Conservation (phyloP, 257 asterid genomes). For the Nicotiana knightiana region DNA sequence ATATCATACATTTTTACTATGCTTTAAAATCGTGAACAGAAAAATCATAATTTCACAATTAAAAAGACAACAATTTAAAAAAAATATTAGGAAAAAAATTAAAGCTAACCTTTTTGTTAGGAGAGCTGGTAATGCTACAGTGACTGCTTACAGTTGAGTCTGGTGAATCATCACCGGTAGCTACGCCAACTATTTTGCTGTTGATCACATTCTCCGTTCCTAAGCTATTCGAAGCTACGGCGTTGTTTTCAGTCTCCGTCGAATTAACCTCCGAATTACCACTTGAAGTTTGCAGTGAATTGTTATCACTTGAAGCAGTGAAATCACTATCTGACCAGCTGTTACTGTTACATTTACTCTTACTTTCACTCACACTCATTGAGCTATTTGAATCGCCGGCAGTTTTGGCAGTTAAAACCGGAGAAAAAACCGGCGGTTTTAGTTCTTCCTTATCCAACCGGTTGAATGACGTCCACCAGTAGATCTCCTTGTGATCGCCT, state of each 20-base stretch:
- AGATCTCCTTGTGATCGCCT: slow-evolving; percentile 42
- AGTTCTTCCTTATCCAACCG: slow-evolving; percentile 32
- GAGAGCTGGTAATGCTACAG: slow-evolving; percentile 30
- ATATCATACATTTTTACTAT: too few species aligned
- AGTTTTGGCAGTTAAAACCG: not conserved
- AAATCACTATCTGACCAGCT: slow-evolving; percentile 55
- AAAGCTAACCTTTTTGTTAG: slow-evolving; percentile 39
- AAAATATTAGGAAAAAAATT: too few species aligned
- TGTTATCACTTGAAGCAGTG: slow-evolving; percentile 32
- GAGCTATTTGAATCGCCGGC: slow-evolving; percentile 24
- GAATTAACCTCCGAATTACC: slow-evolving; percentile 30
- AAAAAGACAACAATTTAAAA: not conserved
- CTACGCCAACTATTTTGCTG: slow-evolving; percentile 23
- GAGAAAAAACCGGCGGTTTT: slow-evolving; percentile 17
- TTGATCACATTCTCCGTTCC: slow-evolving; percentile 9
- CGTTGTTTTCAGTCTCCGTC: slow-evolving; percentile 16
- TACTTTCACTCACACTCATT: not conserved
- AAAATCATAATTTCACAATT: too few species aligned
- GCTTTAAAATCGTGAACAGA: too few species aligned
- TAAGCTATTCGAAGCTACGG: not conserved
- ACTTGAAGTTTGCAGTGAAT: slow-evolving; percentile 10
- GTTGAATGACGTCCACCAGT: slow-evolving; percentile 37
- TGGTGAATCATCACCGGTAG: slow-evolving; percentile 36
- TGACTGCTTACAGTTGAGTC: slow-evolving; percentile 26
- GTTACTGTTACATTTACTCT: slow-evolving; percentile 27